Conservation (phyloP, 495 filamentous ascomycete species). For the Baudoinia panamericana region DNA sequence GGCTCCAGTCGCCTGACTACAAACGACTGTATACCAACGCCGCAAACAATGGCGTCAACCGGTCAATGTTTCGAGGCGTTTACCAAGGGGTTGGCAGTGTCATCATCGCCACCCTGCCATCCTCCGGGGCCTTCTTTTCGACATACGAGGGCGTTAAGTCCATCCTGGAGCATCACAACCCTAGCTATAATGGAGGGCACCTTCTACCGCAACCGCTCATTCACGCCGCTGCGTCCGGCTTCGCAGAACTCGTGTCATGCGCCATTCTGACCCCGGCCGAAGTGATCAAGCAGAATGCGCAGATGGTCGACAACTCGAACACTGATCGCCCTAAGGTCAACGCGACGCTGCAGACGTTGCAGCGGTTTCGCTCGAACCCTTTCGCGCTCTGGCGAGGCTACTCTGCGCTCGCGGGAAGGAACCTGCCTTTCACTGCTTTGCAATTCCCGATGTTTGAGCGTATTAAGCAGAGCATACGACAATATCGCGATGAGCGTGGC, state of each 20-base stretch:
- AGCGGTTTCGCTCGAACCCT: conserved; percentile 42
- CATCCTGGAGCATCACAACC: conserved; percentile 36
- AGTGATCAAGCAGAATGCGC: conserved; percentile 87
- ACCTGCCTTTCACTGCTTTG: conserved; percentile 74
- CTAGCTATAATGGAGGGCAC: conserved; percentile 25
- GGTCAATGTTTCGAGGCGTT: conserved; percentile 54
- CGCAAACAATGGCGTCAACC: conserved; percentile 39
- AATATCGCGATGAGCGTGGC: conserved; percentile 28
- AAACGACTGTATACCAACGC: conserved; percentile 45
- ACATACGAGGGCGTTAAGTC: conserved; percentile 69
- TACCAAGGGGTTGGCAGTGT: conserved; percentile 87
- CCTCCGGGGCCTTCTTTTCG: conserved; percentile 84
- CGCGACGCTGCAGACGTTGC: conserved; percentile 41
- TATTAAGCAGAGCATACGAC: conserved; percentile 35
- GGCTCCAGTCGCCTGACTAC: conserved; percentile 67
- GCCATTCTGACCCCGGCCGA: conserved; percentile 78
- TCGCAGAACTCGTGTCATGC: conserved; percentile 70
- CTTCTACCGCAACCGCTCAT: conserved; percentile 49
- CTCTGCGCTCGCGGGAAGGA: conserved; percentile 60
- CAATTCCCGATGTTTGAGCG: conserved; percentile 82
- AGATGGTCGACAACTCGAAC: conserved; percentile 42
- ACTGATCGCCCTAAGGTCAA: conserved; percentile 17
- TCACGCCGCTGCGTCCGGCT: conserved; percentile 56
- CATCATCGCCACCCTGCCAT: conserved; percentile 74
- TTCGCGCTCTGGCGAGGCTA: conserved; percentile 66